phyloP scores from a whole-genome alignment of 345 rosid genomes.

The Heritiera littoralis region DNA sequence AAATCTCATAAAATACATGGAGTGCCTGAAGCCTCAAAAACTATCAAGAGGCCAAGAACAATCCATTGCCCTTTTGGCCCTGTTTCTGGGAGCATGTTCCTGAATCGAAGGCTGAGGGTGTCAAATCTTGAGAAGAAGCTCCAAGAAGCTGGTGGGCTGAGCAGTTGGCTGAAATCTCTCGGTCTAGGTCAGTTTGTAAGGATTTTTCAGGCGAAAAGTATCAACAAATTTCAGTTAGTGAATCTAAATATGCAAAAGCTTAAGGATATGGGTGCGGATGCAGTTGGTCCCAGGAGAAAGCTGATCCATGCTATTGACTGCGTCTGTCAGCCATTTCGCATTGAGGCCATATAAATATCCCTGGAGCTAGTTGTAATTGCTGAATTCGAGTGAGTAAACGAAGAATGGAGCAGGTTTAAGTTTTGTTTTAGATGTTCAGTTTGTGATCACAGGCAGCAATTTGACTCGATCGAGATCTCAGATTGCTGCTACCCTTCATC shows the following conservation, averaged over 20 bases:
- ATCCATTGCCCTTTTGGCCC: constrained; percentile 37
- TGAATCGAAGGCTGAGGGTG: constrained; percentile 63
- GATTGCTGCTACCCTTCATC: neutral
- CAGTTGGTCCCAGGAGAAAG: constrained; percentile 94
- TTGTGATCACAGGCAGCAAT: neutral
- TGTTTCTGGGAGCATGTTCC: constrained; percentile 38
- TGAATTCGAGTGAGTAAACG: neutral
- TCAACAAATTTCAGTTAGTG: constrained; percentile 72
- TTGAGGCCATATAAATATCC: constrained; percentile 28
- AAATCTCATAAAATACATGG: constrained; percentile 25
- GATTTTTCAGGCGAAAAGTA: constrained; percentile 57
- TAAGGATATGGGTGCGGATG: constrained; percentile 91
- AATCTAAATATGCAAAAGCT: constrained; percentile 90
- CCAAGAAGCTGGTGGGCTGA: constrained; percentile 75
- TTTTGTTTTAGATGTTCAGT: neutral
- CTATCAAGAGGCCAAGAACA: constrained; percentile 38
- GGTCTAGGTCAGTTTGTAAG: constrained; percentile 79
- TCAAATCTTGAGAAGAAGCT: constrained; percentile 74
- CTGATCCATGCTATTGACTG: constrained; percentile 91
- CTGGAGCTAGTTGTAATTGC: neutral
- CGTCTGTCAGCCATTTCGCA: constrained; percentile 66
- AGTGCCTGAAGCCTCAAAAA: constrained; percentile 35
- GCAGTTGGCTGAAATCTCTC: constrained; percentile 69
- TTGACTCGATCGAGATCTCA: neutral
- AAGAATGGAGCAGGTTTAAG: neutral